phyloP scores from a whole-genome alignment of 1,139 yeast genomes.

The Candida neerlandica region DNA sequence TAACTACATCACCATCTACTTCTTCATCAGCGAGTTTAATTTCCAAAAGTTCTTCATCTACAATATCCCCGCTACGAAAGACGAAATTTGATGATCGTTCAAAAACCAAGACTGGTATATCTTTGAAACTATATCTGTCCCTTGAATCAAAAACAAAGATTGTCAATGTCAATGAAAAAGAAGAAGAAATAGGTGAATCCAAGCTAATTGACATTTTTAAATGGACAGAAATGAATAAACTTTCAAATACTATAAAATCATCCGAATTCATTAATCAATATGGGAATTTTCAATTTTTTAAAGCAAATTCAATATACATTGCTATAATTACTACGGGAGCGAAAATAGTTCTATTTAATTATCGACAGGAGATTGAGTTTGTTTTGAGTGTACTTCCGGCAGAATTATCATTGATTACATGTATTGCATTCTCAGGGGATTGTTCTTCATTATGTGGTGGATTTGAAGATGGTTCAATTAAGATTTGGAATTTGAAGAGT shows the following conservation, averaged over 20 bases:
- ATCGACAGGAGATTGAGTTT: conserved; percentile 54
- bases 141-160: neutral
- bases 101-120: conserved; percentile 30
- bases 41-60: conserved; percentile 9
- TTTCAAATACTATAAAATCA: conserved; percentile 26
- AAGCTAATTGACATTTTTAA: conserved; percentile 16
- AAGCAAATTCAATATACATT: conserved; percentile 51
- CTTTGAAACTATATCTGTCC: conserved; percentile 17
- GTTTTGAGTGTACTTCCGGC: conserved; percentile 26
- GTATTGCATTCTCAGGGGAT: conserved; percentile 45
- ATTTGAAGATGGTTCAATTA: conserved; percentile 29
- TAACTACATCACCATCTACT: conserved; percentile 9
- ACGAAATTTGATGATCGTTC: conserved; percentile 43
- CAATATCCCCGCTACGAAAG: conserved; percentile 18
- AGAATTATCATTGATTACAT: conserved; percentile 31
- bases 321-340: conserved; percentile 69
- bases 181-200: neutral
- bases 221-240: conserved; percentile 29
- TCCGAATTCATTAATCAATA: conserved; percentile 29
- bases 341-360: conserved; percentile 60
- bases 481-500: conserved; percentile 31
- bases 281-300: conserved; percentile 54
- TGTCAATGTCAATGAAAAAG: neutral
- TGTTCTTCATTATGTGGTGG: conserved; percentile 39
- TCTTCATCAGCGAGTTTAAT: conserved; percentile 9